These are phyloP conservation scores for Pythium guiyangense DNA, from an alignment of 352 stramenopile genomes.

Conservation along the genomic window DNA sequence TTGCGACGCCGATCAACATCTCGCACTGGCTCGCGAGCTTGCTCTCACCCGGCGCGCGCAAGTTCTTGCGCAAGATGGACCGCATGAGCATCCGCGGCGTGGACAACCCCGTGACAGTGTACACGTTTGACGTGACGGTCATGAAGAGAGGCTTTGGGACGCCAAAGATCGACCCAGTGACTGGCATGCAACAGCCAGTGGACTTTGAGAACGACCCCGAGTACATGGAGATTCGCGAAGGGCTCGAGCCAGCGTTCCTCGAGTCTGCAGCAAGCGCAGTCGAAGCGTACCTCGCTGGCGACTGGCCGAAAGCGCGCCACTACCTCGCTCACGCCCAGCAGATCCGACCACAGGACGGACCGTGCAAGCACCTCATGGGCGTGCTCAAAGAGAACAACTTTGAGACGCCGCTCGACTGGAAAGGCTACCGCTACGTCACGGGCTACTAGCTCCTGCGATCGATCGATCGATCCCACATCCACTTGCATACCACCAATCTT, in stretches of 20 bases:
- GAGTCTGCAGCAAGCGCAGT: slow-evolving; percentile 61
- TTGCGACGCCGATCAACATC: slow-evolving; percentile 76
- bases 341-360: slow-evolving; percentile 83
- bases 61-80: slow-evolving; percentile 82
- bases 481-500: no score
- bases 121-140: slow-evolving; percentile 86
- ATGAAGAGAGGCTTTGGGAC: slow-evolving; percentile 72
- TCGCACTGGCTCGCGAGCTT: slow-evolving; percentile 83
- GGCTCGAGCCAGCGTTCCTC: slow-evolving; percentile 78
- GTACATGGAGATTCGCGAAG: slow-evolving; percentile 81
- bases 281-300: slow-evolving; percentile 67
- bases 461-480: no score
- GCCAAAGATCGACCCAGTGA: slow-evolving; percentile 57
- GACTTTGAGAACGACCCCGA: slow-evolving; percentile 83
- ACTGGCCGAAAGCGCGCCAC: slow-evolving; percentile 70
- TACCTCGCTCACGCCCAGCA: slow-evolving; percentile 71
- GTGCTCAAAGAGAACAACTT: slow-evolving; percentile 87
- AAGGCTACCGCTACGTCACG: slow-evolving; percentile 87
- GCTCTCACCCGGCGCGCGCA: slow-evolving; percentile 57
- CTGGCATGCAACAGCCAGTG: slow-evolving; percentile 56
- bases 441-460: slow-evolving; percentile 39
- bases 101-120: slow-evolving; percentile 76
- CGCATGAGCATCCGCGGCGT: slow-evolving; percentile 82
- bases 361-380: slow-evolving; percentile 86
- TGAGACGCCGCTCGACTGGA: slow-evolving; percentile 88